Base-by-base conservation (phyloP, 164 flowering plant species). In the Liquidambar formosana region DNA sequence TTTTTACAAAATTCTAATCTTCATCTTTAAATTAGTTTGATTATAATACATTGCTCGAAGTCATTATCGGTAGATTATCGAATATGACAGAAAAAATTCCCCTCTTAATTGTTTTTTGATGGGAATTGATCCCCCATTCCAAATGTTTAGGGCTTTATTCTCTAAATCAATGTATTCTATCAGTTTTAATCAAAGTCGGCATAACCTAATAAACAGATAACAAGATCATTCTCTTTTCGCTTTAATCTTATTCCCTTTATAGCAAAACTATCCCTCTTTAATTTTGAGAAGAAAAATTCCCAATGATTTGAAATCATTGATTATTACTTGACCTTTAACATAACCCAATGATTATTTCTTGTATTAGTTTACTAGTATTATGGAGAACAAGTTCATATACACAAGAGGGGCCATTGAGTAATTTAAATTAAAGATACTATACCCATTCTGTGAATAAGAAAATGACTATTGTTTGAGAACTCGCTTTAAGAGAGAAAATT, bases 81-180 rank as follows among this genome's bases (percentile, higher is more conserved):
- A 68, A 69, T 38, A 63, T 26, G 16, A 21, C 14, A 23, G 2
- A 1, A 10, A 71, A 33, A 27, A 54, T 33, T 66, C 75, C 48
- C 14, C 66, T 44, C 44, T 60, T 21, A 70, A 66, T 62, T 66
- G 26, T 48, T 67, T 54, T 66, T 61, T 23, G 8, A 16, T 45
- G 41, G 63, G 79, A 72, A 76, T 68, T 51, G 69, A 76, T 76
- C 72, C 79, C 59, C 49, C 75, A 67, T 76, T 72, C 75, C 57
- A 4, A 61, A 25, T 64, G 63, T 64, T 68, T 63, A 45, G 33
- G 45, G 62, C 79, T 76, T 71, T 76, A 76, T 76, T 76, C 79
- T 76, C 68, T 10, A 57, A 47, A 74, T 74, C 65, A 69, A 43
- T 58, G 69, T 52, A 71, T 46, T 46, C 69, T 43, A 25, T 61